Conservation (phyloP, 2,329 filamentous ascomycete genomes). For the Cryphonectria naterciae region DNA sequence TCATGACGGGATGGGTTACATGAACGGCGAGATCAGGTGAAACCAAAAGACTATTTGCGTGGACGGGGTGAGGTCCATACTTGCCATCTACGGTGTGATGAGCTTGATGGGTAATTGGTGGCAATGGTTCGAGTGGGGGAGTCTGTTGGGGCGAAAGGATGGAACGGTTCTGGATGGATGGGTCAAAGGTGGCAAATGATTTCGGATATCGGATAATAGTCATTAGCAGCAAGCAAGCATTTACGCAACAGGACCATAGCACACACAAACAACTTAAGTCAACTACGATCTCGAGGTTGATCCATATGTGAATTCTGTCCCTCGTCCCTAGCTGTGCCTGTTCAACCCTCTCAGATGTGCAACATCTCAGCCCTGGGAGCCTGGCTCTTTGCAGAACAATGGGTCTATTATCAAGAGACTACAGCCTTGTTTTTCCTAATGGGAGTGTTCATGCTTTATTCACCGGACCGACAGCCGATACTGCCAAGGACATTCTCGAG, state of each 20-base stretch:
- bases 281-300: background rate
- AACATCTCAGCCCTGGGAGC: background rate
- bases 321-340: background rate
- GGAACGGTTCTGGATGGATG: slow-evolving; percentile 2
- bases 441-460: background rate
- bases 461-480: background rate
- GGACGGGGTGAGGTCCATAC: background rate
- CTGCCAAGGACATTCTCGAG: too few relatives aligned
- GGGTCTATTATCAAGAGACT: too few relatives aligned
- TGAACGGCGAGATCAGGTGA: slow-evolving; percentile 2
- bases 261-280: background rate
- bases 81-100: background rate
- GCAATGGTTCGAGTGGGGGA: background rate
- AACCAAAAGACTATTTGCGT: background rate
- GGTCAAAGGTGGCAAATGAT: background rate
- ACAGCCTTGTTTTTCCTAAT: background rate
- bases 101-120: background rate
- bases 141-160: background rate
- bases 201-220: background rate
- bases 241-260: background rate
- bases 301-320: background rate
- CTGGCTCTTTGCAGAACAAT: background rate
- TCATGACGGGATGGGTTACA: background rate
- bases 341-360: too few relatives aligned
- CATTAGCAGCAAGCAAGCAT: background rate